Percentiles rank a stretch among this genome's conserved stretches.
These are phyloP conservation scores for Cladosporium austrohemisphaericum DNA, from an alignment of 2,329 filamentous ascomycete species.

Conservation along the genomic window DNA sequence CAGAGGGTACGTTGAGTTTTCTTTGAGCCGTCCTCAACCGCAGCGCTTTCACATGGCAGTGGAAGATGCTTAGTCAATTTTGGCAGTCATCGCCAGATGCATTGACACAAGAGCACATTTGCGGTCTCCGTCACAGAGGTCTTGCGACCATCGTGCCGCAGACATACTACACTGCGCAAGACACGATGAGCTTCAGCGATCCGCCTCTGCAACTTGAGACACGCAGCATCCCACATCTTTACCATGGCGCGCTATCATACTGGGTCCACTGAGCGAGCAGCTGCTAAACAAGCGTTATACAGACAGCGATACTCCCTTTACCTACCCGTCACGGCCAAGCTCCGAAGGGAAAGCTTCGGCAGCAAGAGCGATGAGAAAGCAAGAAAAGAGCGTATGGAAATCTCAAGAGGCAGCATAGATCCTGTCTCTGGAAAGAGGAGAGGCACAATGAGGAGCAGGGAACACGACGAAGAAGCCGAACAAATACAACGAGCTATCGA, in stretches of 20 bases:
- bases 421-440: conserved; percentile 70
- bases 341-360: conserved; percentile 60
- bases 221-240: background rate
- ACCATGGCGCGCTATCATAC: conserved; percentile 29
- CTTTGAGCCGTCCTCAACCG: conserved; percentile 6
- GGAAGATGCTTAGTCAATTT: background rate
- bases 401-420: conserved; percentile 51
- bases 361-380: conserved; percentile 57
- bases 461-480: conserved; percentile 93
- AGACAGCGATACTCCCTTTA: conserved; percentile 63
- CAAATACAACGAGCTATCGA: conserved; percentile 85
- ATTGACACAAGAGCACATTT: too few species aligned
- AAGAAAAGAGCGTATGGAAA: conserved; percentile 53
- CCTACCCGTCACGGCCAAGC: conserved; percentile 52
- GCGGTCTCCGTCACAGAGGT: too few species aligned
- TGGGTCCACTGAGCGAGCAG: conserved; percentile 21
- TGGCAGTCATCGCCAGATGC: too few species aligned
- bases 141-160: background rate
- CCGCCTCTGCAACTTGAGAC: background rate
- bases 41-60: background rate
- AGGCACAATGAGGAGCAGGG: conserved; percentile 96
- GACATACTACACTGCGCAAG: background rate
- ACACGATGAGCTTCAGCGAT: background rate
- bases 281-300: conserved; percentile 29
- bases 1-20: conserved; percentile 69